phyloP scores from a whole-genome alignment of 2,329 filamentous ascomycete genomes.

The Ceratocystis alfenasii region DNA sequence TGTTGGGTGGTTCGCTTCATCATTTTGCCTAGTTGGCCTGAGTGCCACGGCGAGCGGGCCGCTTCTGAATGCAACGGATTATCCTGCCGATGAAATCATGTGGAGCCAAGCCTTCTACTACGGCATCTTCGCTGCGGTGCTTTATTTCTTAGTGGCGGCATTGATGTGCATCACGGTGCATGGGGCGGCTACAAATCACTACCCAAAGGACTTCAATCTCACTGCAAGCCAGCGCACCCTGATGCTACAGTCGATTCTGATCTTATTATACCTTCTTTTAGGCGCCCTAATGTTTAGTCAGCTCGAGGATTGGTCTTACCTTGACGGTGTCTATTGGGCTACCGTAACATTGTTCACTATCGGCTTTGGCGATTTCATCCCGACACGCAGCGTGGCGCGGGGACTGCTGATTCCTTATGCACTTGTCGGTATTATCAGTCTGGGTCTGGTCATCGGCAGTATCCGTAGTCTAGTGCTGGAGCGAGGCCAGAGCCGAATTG shows the following conservation, averaged over 20 bases:
- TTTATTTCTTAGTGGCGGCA: constrained; percentile 69
- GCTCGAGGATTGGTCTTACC: constrained; percentile 62
- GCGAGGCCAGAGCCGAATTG: constrained; percentile 42
- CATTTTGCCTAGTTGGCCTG: constrained; percentile 54
- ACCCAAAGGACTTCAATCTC: constrained; percentile 65
- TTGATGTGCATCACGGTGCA: constrained; percentile 69
- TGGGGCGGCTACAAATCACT: constrained; percentile 58
- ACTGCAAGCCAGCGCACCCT: constrained; percentile 73
- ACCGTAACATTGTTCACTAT: constrained; percentile 58
- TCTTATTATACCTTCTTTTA: constrained; percentile 67
- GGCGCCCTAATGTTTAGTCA: constrained; percentile 64
- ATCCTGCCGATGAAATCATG: constrained; percentile 41
- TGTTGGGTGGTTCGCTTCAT: constrained; percentile 59
- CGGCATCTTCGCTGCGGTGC: constrained; percentile 61
- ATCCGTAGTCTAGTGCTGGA: constrained; percentile 57
- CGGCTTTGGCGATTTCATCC: constrained; percentile 46
- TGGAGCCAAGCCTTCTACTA: constrained; percentile 81
- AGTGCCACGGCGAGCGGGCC: constrained; percentile 53
- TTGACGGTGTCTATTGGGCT: constrained; percentile 69
- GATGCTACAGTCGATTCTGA: constrained; percentile 80
- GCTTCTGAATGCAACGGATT: constrained; percentile 28
- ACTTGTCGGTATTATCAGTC: constrained; percentile 68
- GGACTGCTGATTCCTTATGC: constrained; percentile 74
- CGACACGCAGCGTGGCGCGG: constrained; percentile 44
- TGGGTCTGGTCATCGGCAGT: constrained; percentile 71